These are phyloP conservation scores for Sporothrix euskadiensis DNA, from an alignment of 2,329 filamentous ascomycete species.

Conservation along the genomic window DNA sequence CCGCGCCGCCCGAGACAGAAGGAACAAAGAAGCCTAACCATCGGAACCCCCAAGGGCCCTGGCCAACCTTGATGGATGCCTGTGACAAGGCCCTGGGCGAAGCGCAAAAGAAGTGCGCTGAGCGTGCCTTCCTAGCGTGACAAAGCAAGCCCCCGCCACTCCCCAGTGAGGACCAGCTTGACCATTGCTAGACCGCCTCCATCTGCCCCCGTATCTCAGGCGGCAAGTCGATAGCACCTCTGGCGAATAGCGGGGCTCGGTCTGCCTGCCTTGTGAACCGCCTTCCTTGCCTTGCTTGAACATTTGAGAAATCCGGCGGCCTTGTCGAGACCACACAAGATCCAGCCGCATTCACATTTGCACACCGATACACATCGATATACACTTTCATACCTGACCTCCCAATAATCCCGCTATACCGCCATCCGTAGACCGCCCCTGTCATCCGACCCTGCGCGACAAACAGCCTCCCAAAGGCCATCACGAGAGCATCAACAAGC, in stretches of 20 bases:
- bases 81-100: not conserved
- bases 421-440: not conserved
- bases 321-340: slow-evolving; percentile 2
- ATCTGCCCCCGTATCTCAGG: not conserved
- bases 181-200: slow-evolving; percentile 22
- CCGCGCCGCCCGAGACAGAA: not conserved
- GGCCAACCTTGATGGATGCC: slow-evolving; percentile 8
- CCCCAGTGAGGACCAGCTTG: not conserved
- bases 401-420: too few relatives aligned
- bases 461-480: not conserved
- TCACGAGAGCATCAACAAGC: not conserved
- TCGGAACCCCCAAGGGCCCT: not conserved
- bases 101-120: not conserved
- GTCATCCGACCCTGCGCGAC: not conserved
- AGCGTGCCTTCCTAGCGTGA: not conserved
- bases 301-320: not conserved
- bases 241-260: slow-evolving; percentile 6
- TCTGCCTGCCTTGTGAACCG: not conserved
- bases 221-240: slow-evolving; percentile 10
- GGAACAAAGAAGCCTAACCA: not conserved
- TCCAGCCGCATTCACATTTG: not conserved
- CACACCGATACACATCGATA: not conserved
- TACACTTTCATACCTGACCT: not conserved
- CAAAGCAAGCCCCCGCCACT: slow-evolving; percentile 6
- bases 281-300: not conserved